phyloP scores from a whole-genome alignment of 306 rosid species.

The Cicer arietinum region DNA sequence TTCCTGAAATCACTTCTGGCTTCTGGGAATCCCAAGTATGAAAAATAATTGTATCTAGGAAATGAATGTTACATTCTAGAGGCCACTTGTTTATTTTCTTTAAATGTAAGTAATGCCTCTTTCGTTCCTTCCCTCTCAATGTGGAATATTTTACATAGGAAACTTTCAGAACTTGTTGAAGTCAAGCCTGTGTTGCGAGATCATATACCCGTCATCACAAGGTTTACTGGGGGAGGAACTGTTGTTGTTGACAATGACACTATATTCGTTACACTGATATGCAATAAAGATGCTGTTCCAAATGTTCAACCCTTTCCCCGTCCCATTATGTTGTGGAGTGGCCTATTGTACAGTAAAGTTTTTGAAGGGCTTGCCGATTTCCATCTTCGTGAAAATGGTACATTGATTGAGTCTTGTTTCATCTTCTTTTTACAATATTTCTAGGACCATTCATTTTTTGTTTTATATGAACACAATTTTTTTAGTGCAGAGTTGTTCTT shows the following conservation, averaged over 20 bases:
- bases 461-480: conserved; percentile 1
- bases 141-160: conserved; percentile 62
- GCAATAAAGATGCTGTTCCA: conserved; percentile 80
- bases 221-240: conserved; percentile 96
- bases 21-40: neutral
- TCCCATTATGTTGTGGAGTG: conserved; percentile 93
- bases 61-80: too few species aligned
- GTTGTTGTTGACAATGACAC: conserved; percentile 81
- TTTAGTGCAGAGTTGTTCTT: conserved; percentile 2
- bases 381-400: conserved; percentile 91
- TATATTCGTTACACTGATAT: conserved; percentile 82
- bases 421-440: conserved; percentile 14
- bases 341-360: conserved; percentile 68
- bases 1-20: too few species aligned
- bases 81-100: neutral
- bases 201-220: conserved; percentile 77
- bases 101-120: conserved; percentile 13
- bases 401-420: conserved; percentile 36
- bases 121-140: conserved; percentile 8
- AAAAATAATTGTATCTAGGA: too few species aligned
- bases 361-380: conserved; percentile 77
- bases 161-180: conserved; percentile 75
- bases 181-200: conserved; percentile 70
- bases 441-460: conserved; percentile 21
- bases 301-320: conserved; percentile 84